Percentiles rank a stretch among this genome's conserved stretches.
These are phyloP conservation scores for Botrytis paeoniae DNA, from an alignment of 2,329 filamentous ascomycete genomes.

Conservation along the genomic window DNA sequence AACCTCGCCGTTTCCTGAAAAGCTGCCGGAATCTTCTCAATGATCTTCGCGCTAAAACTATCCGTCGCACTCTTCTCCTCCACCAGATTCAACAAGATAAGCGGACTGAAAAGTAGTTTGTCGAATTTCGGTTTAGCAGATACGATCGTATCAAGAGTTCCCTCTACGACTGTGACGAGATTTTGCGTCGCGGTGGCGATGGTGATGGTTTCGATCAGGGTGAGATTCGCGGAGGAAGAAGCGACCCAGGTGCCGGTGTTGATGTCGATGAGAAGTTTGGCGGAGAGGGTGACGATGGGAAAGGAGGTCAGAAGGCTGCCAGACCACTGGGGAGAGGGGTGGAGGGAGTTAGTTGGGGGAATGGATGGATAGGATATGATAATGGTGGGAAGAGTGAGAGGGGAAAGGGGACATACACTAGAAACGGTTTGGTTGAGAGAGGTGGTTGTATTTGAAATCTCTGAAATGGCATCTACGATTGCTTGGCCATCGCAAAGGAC, in stretches of 20 bases:
- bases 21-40: constrained; percentile 24
- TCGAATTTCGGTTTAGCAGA: constrained; percentile 46
- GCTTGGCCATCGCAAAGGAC: constrained; percentile 30
- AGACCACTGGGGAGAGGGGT: background rate
- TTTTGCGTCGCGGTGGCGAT: constrained; percentile 44
- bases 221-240: constrained; percentile 40
- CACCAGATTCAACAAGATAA: constrained; percentile 45
- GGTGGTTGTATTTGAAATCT: constrained; percentile 26
- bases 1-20: constrained; percentile 23
- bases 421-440: constrained; percentile 28
- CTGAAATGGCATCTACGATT: constrained; percentile 28
- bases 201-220: constrained; percentile 40
- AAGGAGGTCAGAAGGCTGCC: constrained; percentile 4
- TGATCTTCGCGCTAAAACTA: constrained; percentile 26
- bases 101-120: constrained; percentile 40
- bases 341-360: background rate
- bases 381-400: no score
- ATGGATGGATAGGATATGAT: background rate
- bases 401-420: background rate
- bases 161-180: constrained; percentile 47
- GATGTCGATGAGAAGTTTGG: constrained; percentile 42
- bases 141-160: constrained; percentile 41
- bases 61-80: constrained; percentile 42
- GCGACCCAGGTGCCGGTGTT: constrained; percentile 42
- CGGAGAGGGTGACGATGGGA: constrained; percentile 30